Evolutionary conservation across 2,329 filamentous ascomycete genomes (phyloP), one percentile per base, ranked within the genome.

Genomic region (Keithomyces neogunnii): DNA sequence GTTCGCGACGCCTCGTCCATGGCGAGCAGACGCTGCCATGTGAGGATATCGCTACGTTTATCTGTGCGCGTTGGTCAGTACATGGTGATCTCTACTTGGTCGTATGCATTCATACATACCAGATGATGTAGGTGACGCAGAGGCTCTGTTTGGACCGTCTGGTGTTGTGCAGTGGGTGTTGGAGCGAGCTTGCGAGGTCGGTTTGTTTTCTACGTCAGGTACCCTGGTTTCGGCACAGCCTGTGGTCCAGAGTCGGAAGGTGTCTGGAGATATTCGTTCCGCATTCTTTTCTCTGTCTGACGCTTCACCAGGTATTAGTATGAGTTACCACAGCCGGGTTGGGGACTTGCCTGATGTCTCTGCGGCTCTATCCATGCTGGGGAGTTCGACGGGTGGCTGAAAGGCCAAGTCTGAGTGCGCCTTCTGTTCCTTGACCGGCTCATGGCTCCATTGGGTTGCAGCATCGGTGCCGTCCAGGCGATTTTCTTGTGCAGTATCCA

Each of bases 181-280:
- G 19, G 19, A 19, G 19, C 19, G 19, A 19, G 19, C 19, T 19
- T 19, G 19, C 19, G 19, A 19, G 19, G 19, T 19, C 19, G 19
- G 19, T 19, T 19, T 19, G 19, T 19, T 19, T 19, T 19, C 19
- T 19, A 19, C 19, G 19, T 19, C 19, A 19, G 19, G 19, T 19
- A 19, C 19, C 19, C 19, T 19, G 26, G 13, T 28, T 9, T 38
- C 7, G 31, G 48, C 10, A n/a, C 46, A 48, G 48, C 68, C 70
- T 51, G 69, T 56, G 33, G 69, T 58, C 62, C 66, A 68, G 2
- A 62, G 56, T 10, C 65, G 61, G 51, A 76, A 77, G 0, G 67
- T 73, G 52, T 63, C 68, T 1, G 72, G 70, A 0, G 67, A 69
- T 31, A 77, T 69, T 1, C 66, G 66, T 1, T 63, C 66, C 3